A percentile compares a stretch with the other conserved stretches of the same genome.
Conservation (phyloP, 2,329 filamentous ascomycete genomes). For the Diaporthe helianthi region DNA sequence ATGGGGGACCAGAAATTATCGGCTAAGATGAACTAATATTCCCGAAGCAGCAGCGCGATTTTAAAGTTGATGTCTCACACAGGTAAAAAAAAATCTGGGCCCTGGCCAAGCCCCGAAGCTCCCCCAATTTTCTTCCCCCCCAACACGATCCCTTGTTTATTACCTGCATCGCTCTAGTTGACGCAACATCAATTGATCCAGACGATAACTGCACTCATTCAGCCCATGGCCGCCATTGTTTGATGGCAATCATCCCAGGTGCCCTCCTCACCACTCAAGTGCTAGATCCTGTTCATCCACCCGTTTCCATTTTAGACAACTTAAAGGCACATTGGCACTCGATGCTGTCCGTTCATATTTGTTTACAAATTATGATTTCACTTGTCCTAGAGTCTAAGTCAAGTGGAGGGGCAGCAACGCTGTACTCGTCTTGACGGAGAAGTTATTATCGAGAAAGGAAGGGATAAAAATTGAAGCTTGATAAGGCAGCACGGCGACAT, state of each 20-base stretch:
- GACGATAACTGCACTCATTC: not conserved
- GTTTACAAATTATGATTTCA: not conserved
- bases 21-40: slow-evolving; percentile 26
- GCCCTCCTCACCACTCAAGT: not conserved
- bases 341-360: too few species aligned
- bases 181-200: not conserved
- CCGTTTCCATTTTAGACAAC: not conserved
- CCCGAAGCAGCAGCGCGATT: slow-evolving; percentile 24
- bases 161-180: not conserved
- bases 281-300: too few species aligned
- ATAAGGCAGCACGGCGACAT: not conserved
- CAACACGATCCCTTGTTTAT: not conserved
- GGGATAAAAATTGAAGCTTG: not conserved
- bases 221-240: not conserved
- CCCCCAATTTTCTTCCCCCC: slow-evolving; percentile 17
- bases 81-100: slow-evolving; percentile 14
- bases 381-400: not conserved
- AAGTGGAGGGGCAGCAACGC: not conserved
- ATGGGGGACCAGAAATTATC: slow-evolving; percentile 20
- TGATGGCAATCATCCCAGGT: too few species aligned
- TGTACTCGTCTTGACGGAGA: not conserved
- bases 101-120: slow-evolving; percentile 2
- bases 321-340: not conserved
- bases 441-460: too few species aligned
- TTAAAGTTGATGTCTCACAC: slow-evolving; percentile 27